A percentile compares a stretch with the other conserved stretches of the same genome.
These are phyloP conservation scores for Pythium sukuiense DNA, from an alignment of 352 stramenopile species.

Conservation along the genomic window DNA sequence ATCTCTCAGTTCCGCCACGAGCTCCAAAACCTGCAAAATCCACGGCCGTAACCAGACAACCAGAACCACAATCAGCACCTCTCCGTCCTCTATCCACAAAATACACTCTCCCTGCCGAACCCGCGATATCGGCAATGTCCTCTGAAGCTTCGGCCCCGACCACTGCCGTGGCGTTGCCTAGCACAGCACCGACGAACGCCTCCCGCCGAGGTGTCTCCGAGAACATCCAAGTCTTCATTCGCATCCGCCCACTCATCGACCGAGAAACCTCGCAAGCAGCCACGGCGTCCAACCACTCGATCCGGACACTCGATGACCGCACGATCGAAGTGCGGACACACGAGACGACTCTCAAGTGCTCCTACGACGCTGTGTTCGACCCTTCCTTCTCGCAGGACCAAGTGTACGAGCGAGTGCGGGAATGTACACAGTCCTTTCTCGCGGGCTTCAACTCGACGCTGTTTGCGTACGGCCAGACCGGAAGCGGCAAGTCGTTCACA, in stretches of 20 bases:
- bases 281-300: slow-evolving; percentile 16
- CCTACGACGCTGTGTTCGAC: slow-evolving; percentile 83
- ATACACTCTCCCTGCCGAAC: neutral
- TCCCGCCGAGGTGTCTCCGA: slow-evolving; percentile 39
- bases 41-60: neutral
- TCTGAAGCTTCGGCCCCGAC: neutral
- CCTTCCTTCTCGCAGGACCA: slow-evolving; percentile 70
- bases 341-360: slow-evolving; percentile 74
- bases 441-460: slow-evolving; percentile 84
- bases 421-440: slow-evolving; percentile 81
- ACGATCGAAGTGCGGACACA: slow-evolving; percentile 76
- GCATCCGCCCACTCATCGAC: slow-evolving; percentile 78
- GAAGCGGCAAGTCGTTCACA: slow-evolving; percentile 85
- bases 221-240: slow-evolving; percentile 85
- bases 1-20: neutral
- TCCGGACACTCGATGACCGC: slow-evolving; percentile 28
- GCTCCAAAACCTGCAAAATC: neutral
- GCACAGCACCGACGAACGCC: neutral
- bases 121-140: neutral
- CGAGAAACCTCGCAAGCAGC: slow-evolving; percentile 42
- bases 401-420: slow-evolving; percentile 74
- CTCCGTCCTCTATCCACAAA: neutral
- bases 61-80: neutral
- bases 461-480: slow-evolving; percentile 85
- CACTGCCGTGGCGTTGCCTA: slow-evolving; percentile 4